Evolutionary conservation across 108 stramenopile genomes (phyloP).

Genomic region (Nitzschia sp.): DNA sequence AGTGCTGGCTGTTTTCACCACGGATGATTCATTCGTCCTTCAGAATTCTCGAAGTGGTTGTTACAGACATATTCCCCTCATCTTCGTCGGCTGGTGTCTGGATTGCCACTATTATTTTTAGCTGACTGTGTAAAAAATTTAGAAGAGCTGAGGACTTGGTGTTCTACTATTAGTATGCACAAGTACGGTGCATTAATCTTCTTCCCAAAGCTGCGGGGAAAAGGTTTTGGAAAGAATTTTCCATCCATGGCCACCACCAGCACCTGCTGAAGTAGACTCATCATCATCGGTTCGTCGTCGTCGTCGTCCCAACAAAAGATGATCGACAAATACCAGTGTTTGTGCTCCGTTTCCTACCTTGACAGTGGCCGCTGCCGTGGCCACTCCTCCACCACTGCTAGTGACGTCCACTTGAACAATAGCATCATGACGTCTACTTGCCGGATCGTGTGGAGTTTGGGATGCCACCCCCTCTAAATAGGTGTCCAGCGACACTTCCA

Average conservation of each 20-base stretch:
- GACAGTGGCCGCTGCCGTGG: conserved; percentile 26
- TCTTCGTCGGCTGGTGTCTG: no score
- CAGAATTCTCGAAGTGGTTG: no score
- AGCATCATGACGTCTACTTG: conserved; percentile 12
- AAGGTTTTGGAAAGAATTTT: conserved; percentile 31
- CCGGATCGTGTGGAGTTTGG: conserved; percentile 14
- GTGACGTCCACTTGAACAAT: conserved; percentile 18
- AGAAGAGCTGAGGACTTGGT: no score
- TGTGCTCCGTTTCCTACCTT: conserved; percentile 32
- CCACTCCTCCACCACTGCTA: neutral
- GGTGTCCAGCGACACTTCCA: conserved; percentile 23
- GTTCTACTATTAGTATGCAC: no score
- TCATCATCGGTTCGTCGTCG: neutral
- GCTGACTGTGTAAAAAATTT: no score
- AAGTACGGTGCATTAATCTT: no score
- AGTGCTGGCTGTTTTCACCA: no score
- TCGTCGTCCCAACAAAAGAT: conserved; percentile 24
- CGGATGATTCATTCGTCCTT: no score
- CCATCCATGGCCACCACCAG: neutral
- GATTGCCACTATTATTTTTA: no score
- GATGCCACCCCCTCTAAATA: conserved; percentile 24
- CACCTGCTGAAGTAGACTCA: no score
- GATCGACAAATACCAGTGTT: conserved; percentile 26
- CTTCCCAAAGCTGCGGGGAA: conserved; percentile 26
- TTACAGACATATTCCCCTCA: no score